These are phyloP conservation scores for Talaromyces adpressus DNA, from an alignment of 495 filamentous ascomycete genomes.

Conservation along the genomic window DNA sequence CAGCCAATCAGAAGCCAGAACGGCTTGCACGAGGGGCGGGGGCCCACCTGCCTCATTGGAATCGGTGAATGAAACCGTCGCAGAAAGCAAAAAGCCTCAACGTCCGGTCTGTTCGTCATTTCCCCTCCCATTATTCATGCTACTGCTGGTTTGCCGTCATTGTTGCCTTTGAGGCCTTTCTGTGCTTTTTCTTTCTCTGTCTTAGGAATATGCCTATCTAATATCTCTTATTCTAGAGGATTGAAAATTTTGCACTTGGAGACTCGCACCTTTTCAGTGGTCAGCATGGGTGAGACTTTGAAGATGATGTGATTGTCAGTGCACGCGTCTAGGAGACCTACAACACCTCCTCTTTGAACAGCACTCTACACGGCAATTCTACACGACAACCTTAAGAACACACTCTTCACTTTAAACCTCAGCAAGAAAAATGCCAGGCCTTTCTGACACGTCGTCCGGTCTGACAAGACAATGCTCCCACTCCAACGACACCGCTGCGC, in stretches of 20 bases:
- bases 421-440: neutral
- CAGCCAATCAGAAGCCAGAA: conserved; percentile 3
- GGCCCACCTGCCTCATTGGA: neutral
- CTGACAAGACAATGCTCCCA: conserved; percentile 2
- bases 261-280: neutral
- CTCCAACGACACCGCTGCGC: neutral
- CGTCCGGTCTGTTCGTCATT: conserved; percentile 5
- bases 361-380: neutral
- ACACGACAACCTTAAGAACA: neutral
- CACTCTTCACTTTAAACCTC: neutral
- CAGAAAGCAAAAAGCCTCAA: conserved; percentile 1
- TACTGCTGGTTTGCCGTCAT: conserved; percentile 1
- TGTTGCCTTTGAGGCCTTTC: neutral
- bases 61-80: conserved; percentile 7
- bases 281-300: neutral
- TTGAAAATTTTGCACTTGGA: neutral
- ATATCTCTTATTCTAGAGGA: neutral
- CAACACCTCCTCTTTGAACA: neutral
- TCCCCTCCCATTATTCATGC: conserved; percentile 7
- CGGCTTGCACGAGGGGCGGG: neutral
- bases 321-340: neutral
- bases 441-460: neutral
- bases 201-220: neutral
- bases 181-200: neutral
- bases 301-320: neutral